Evolutionary conservation across 1,139 yeast genomes (phyloP), one percentile per base, ranked within the genome.

Genomic region (Blastobotrys raffinosifermentans): DNA sequence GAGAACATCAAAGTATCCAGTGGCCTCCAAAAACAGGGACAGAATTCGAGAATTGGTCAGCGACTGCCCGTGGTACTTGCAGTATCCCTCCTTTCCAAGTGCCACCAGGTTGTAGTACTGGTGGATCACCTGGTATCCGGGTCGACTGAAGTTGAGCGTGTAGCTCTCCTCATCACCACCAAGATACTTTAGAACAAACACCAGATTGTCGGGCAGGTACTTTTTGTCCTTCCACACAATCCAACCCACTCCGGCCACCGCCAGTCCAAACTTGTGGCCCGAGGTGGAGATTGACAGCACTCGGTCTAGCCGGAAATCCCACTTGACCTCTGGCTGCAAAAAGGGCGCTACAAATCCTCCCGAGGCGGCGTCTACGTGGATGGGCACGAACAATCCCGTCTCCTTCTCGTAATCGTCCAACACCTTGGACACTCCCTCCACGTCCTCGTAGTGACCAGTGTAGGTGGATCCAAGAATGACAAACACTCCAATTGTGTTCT

Each of bases 201-300:
- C 72, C 48, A 87, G 69, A 43, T 73, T 75, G 36, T 78, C 69
- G 18, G 96, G 94, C 47, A 87, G 69, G 53, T 71, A 71, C 34
- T 67, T 55, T 26, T 68, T 66, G 56, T 78, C 78, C 56, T 77
- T 77, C 89, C 94, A 87, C 42, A 87, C 64, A 41, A 87, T 77
- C 96, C 96, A 87, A 37, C 96, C 96, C 39, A 85, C 72, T 35
- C 96, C 96, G 13, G 91, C 94, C 21, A 93, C 77, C 25, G 89
- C 81, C 37, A 87, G 68, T 23, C 96, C 96, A 62, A 82, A 87
- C 64, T 87, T 87, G 66, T 87, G 96, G 43, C 96, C 96, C 2
- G 94, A 82, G n/a, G 94, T 77, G 65, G 85, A 87, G 62, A 87
- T 86, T 21, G 89, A 78, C 47, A 73, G 77, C 35, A 87, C 96